Evolutionary conservation across 257 asterid species (phyloP).

Genomic region (Agastache rugosa): DNA sequence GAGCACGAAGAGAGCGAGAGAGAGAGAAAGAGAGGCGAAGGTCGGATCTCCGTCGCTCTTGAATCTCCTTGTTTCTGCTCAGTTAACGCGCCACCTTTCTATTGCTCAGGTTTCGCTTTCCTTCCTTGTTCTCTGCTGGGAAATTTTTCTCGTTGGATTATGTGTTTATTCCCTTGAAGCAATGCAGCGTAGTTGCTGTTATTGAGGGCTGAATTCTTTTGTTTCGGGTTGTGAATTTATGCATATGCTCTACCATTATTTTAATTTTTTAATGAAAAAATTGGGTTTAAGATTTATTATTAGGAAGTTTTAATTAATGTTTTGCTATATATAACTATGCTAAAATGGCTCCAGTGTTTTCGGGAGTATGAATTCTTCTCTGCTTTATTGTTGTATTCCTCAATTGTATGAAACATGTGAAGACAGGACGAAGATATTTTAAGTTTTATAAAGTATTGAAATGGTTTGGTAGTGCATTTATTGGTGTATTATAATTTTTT

Average conservation of each 20-base stretch:
- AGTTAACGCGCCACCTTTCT: conserved; percentile 24
- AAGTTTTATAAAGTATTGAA: neutral
- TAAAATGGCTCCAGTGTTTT: conserved; percentile 25
- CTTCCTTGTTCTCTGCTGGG: neutral
- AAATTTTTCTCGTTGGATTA: conserved; percentile 3
- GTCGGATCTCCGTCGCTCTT: conserved; percentile 40
- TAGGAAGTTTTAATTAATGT: conserved; percentile 12
- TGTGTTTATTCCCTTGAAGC: conserved; percentile 6
- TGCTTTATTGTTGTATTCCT: neutral
- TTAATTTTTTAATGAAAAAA: neutral
- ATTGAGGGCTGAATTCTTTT: neutral
- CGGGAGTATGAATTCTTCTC: conserved; percentile 5
- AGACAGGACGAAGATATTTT: neutral
- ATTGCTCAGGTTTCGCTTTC: conserved; percentile 22
- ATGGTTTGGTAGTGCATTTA: neutral
- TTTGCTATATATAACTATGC: conserved; percentile 24
- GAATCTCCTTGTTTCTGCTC: conserved; percentile 25
- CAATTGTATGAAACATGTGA: neutral
- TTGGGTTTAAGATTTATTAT: conserved; percentile 27
- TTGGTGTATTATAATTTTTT: conserved; percentile 15
- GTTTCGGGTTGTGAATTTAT: conserved; percentile 28
- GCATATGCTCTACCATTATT: neutral
- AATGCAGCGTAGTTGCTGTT: conserved; percentile 32
- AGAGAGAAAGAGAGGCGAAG: conserved; percentile 34
- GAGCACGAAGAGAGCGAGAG: conserved; percentile 18